Evolutionary conservation across 1,284 basidiomycete genomes (phyloP).

Genomic region (Cutaneotrichosporon daszewskae): DNA sequence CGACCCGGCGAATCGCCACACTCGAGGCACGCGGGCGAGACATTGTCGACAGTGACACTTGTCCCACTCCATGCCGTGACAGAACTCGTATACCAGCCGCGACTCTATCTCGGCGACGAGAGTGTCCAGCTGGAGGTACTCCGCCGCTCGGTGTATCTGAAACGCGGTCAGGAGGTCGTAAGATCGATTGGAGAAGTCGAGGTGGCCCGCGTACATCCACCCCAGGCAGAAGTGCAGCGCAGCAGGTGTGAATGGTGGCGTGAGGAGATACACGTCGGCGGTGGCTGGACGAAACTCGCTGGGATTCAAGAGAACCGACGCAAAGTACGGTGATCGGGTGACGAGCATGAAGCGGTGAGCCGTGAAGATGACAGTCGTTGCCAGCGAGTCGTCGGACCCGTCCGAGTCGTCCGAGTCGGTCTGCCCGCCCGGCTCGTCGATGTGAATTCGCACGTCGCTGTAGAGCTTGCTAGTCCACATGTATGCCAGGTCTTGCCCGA

Average conservation of each 20-base stretch:
- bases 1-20: constrained; percentile 68
- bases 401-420: constrained; percentile 26
- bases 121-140: constrained; percentile 71
- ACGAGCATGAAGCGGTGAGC: constrained; percentile 89
- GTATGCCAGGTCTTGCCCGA: constrained; percentile 80
- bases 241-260: constrained; percentile 90
- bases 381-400: constrained; percentile 31
- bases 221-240: constrained; percentile 92
- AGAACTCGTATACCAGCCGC: constrained; percentile 75
- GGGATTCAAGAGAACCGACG: constrained; percentile 48
- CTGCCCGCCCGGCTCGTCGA: constrained; percentile 51
- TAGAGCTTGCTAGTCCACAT: constrained; percentile 94
- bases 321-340: constrained; percentile 83
- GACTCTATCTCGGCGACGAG: constrained; percentile 75
- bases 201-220: constrained; percentile 76
- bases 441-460: constrained; percentile 75
- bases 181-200: constrained; percentile 83
- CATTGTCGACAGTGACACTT: constrained; percentile 77
- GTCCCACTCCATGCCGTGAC: constrained; percentile 74
- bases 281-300: constrained; percentile 42
- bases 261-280: constrained; percentile 65
- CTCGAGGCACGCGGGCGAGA: constrained; percentile 65
- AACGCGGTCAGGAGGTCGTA: constrained; percentile 91
- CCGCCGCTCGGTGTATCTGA: constrained; percentile 75
- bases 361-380: constrained; percentile 68